Percentiles rank a stretch among this genome's conserved stretches.
Evolutionary conservation across 2,329 filamentous ascomycete species (phyloP).

Genomic region (Pyrenochaeta sp.): DNA sequence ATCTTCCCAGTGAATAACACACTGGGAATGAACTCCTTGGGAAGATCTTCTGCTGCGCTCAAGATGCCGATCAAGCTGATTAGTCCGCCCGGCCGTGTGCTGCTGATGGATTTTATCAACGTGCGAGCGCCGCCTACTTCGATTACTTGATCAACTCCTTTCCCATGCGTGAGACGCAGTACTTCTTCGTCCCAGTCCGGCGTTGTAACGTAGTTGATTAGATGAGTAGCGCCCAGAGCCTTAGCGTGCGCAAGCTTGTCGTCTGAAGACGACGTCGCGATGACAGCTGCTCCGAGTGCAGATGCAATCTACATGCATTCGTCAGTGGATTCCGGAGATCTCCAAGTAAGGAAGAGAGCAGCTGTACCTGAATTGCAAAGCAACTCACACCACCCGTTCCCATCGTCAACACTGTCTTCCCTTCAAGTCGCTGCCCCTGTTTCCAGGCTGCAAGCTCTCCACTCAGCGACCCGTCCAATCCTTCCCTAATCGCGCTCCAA

Average conservation of each 20-base stretch:
- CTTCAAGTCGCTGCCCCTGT: slow-evolving; percentile 19
- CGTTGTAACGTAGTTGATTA: slow-evolving; percentile 66
- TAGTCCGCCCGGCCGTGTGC: slow-evolving; percentile 56
- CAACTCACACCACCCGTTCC: slow-evolving; percentile 60
- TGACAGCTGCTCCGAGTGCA: slow-evolving; percentile 58
- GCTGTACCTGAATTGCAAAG: slow-evolving; percentile 33
- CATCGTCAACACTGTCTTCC: slow-evolving; percentile 64
- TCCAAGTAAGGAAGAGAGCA: not conserved
- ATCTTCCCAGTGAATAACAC: slow-evolving; percentile 28
- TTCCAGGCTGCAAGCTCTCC: slow-evolving; percentile 7
- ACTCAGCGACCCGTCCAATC: slow-evolving; percentile 10
- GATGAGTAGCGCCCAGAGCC: slow-evolving; percentile 13
- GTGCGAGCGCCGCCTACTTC: slow-evolving; percentile 55
- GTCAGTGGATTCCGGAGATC: slow-evolving; percentile 54
- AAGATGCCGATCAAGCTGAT: slow-evolving; percentile 58
- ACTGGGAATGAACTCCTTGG: slow-evolving; percentile 17
- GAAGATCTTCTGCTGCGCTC: not conserved
- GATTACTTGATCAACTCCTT: slow-evolving; percentile 57
- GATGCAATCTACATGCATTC: slow-evolving; percentile 31
- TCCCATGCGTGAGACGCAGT: slow-evolving; percentile 51
- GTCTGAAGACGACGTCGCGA: slow-evolving; percentile 64
- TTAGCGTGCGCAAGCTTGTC: slow-evolving; percentile 59
- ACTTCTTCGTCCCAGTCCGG: slow-evolving; percentile 65
- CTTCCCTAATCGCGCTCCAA: slow-evolving; percentile 22
- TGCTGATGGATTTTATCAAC: slow-evolving; percentile 56